Base-by-base conservation (phyloP, 192 early-diverging fungal genomes). In the Coemansia sp. region DNA sequence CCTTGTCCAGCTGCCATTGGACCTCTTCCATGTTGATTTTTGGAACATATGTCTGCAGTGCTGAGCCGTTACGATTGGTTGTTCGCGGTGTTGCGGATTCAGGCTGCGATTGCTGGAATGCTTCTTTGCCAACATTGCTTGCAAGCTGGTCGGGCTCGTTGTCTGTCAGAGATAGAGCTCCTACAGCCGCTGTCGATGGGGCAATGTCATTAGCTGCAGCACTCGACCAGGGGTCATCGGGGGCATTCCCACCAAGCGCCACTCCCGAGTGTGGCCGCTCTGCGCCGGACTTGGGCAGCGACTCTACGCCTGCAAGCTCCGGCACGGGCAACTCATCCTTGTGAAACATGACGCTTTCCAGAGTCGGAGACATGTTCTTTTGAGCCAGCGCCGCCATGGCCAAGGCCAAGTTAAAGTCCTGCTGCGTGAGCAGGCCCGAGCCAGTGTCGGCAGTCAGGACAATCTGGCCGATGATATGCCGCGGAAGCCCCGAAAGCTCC, bases 281-380 rank as follows among this genome's bases (percentile, higher is more conserved):
- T 42, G 16, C 62, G 62, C 41, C 44, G 39, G 30, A 43, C 20
- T 56, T 45, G 42, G 51, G 56, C 66, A 79, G 75, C 53, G 70
- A 70, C 54, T 85, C 85, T 11, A 90, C 30, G 11, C 82, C 82
- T 11, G 81, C 68, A 12, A 88, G 71, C 42, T 79, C 76, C 10
- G 83, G 86, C 39, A 77, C 53, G 2, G 84, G 89, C 38, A 87
- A 69, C 53, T 86, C 83, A 53, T 88, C 73, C 51, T 79, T 80
- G 65, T 87, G 85, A 30, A 80, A 72, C 43, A 81, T 68, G n/a
- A 91, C 53, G 44, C 71, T 84, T 26, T 85, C 83, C 36, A 88
- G 71, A 6, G 89, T 81, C n/a, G 86, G 66, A 34, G 84, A 77
- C 84, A 91, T 87, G 73, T 91, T 85, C 66, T 91, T 89, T 60